Percentiles rank a stretch among this genome's conserved stretches.
phyloP scores from a whole-genome alignment of 1,139 yeast species.

The Casaregolazyma lundiana region DNA sequence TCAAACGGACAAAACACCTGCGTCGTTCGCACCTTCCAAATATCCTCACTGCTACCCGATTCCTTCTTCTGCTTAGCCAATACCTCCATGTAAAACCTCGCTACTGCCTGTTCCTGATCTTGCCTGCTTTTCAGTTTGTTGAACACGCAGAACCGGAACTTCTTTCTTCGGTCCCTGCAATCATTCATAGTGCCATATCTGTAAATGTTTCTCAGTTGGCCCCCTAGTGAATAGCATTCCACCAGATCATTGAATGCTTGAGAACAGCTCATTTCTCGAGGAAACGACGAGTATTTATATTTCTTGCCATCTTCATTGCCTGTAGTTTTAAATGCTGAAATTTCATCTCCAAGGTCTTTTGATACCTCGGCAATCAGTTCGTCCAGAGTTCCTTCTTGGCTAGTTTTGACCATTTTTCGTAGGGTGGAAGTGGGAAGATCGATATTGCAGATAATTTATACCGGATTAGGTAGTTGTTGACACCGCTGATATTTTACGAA shows the following conservation, averaged over 20 bases:
- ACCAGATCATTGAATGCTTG: slow-evolving; percentile 85
- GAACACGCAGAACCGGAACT: slow-evolving; percentile 74
- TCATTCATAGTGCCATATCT: slow-evolving; percentile 72
- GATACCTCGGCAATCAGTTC: slow-evolving; percentile 11
- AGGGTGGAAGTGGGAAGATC: not conserved
- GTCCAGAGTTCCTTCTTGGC: slow-evolving; percentile 10
- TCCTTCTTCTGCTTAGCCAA: slow-evolving; percentile 60
- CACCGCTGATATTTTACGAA: too few relatives aligned
- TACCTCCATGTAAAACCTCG: slow-evolving; percentile 63
- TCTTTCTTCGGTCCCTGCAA: slow-evolving; percentile 66
- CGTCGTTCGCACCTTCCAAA: slow-evolving; percentile 60
- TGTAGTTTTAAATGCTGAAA: not conserved
- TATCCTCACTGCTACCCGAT: slow-evolving; percentile 60
- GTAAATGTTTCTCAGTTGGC: slow-evolving; percentile 77
- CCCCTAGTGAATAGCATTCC: slow-evolving; percentile 84
- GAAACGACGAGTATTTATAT: slow-evolving; percentile 22
- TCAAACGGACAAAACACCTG: slow-evolving; percentile 34
- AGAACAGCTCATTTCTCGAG: slow-evolving; percentile 54
- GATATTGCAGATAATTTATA: too few relatives aligned
- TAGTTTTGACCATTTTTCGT: slow-evolving; percentile 3
- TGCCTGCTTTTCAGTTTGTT: slow-evolving; percentile 50
- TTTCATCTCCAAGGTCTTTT: slow-evolving; percentile 8
- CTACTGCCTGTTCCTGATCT: slow-evolving; percentile 48
- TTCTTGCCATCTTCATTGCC: not conserved
- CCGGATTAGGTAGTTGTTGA: too few relatives aligned